A percentile compares a stretch with the other conserved stretches of the same genome.
These are phyloP conservation scores for Colletotrichum limetticola DNA, from an alignment of 2,329 filamentous ascomycete species.

Conservation along the genomic window DNA sequence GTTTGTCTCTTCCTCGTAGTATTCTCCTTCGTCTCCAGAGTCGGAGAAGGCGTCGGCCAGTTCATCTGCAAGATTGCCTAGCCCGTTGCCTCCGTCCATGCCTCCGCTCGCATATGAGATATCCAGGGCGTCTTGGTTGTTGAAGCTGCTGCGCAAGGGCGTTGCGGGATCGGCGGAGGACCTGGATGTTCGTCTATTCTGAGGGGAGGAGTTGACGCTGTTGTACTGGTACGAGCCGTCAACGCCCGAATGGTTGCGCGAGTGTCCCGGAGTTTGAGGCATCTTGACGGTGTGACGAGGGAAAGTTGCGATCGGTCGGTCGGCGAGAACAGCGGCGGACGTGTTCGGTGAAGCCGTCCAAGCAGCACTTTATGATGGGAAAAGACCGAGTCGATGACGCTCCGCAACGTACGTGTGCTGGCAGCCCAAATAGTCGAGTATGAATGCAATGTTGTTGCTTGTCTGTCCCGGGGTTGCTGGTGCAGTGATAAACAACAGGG, in stretches of 20 bases:
- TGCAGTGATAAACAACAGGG: constrained; percentile 35
- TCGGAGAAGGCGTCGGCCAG: constrained; percentile 78
- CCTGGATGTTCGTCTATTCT: constrained; percentile 60
- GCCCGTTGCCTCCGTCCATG: constrained; percentile 61
- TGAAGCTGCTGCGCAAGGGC: constrained; percentile 59
- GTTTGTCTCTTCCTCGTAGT: constrained; percentile 51
- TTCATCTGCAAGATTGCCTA: constrained; percentile 85
- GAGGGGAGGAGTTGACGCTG: constrained; percentile 57
- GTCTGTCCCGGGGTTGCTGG: constrained; percentile 32
- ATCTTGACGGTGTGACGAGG: constrained; percentile 43
- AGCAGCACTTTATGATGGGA: neutral
- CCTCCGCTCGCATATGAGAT: constrained; percentile 57
- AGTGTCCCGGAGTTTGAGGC: constrained; percentile 68
- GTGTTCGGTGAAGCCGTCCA: constrained; percentile 1
- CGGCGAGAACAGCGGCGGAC: neutral
- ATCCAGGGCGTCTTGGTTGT: constrained; percentile 59
- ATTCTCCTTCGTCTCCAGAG: constrained; percentile 69
- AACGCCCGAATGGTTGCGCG: constrained; percentile 66
- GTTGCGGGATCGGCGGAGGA: constrained; percentile 62
- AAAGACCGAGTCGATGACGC: constrained; percentile 14
- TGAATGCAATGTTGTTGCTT: constrained; percentile 29
- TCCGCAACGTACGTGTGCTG: constrained; percentile 16
- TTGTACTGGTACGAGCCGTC: constrained; percentile 51
- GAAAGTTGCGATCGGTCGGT: neutral
- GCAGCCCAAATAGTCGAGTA: constrained; percentile 3